Base-by-base conservation (phyloP, 1,139 yeast genomes). In the Hyphopichia pseudoburtonii region DNA sequence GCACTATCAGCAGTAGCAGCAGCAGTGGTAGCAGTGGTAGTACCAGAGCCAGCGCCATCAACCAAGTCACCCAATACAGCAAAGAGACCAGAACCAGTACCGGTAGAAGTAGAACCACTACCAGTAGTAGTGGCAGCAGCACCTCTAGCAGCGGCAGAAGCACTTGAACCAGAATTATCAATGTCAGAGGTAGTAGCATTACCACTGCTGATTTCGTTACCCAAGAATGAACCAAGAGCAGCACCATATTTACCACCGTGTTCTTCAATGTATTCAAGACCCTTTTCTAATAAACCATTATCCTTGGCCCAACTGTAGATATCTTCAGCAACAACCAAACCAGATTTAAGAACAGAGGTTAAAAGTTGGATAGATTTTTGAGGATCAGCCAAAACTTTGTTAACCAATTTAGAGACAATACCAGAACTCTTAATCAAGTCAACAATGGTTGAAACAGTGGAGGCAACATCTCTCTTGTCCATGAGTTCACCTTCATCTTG, bases 301-400 rank as follows among this genome's bases (percentile, higher is more conserved):
- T 48, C 37, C 54, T 69, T 65, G 43, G 74, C 67, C 73, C 73
- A 70, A 32, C 33, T 29, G 57, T 54, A 66, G 33, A 67, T 43
- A 37, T 68, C 73, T 52, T 62, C 63, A 38, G 52, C 65, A 36
- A 62, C 40, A 37, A 64, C 66, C 42, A 60, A 41, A 44, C 73
- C 74, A 36, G 56, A 49, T 47, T 59, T 51, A 41, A 66, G 57
- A 29, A 62, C 70, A 30, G 63, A 48, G 36, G 65, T 51, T 50
- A 69, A 58, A 50, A 66, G 62, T 30, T 45, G 39, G 39, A 69
- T 51, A 35, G 70, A 48, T 32, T 64, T 59, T 34, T 50, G 41
- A 40, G 77, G 76, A 60, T 71, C 60, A 30, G 60, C 60, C 49
- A 64, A 48, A 29, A 64, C 65, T 53, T 62, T 64, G 45, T 57